Percentiles rank a stretch among this genome's conserved stretches.
These are phyloP conservation scores for Trametes cubensis DNA, from an alignment of 768 basidiomycete genomes.

Conservation along the genomic window DNA sequence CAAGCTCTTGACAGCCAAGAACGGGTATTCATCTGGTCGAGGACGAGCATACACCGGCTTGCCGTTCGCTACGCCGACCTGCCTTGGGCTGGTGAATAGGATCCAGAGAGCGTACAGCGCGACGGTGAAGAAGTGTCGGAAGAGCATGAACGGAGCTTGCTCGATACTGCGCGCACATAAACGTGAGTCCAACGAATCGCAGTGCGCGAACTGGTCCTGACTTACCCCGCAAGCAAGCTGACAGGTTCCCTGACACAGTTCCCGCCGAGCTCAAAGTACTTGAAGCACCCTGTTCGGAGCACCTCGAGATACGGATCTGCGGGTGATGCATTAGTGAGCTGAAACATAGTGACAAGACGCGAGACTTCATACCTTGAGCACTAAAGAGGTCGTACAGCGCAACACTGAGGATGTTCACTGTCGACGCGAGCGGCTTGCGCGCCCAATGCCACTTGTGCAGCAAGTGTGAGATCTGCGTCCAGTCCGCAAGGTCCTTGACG, in stretches of 20 bases:
- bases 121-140: conserved; percentile 93
- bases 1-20: conserved; percentile 58
- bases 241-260: conserved; percentile 88
- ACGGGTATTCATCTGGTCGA: conserved; percentile 66
- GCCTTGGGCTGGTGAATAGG: conserved; percentile 70
- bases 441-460: conserved; percentile 83
- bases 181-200: not conserved
- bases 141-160: conserved; percentile 78
- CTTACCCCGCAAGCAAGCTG: conserved; percentile 84
- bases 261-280: conserved; percentile 94
- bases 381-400: conserved; percentile 95
- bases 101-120: conserved; percentile 94
- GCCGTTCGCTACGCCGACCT: conserved; percentile 38
- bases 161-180: conserved; percentile 54
- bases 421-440: conserved; percentile 80
- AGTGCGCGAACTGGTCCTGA: conserved; percentile 10
- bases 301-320: conserved; percentile 63
- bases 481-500: conserved; percentile 48
- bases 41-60: conserved; percentile 48
- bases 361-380: conserved; percentile 67
- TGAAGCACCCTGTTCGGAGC: conserved; percentile 87
- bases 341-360: not conserved
- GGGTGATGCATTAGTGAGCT: conserved; percentile 6
- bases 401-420: conserved; percentile 90
- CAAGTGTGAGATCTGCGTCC: conserved; percentile 50